Conservation (phyloP, 2,329 filamentous ascomycete species). For the Westerdykella ornata region DNA sequence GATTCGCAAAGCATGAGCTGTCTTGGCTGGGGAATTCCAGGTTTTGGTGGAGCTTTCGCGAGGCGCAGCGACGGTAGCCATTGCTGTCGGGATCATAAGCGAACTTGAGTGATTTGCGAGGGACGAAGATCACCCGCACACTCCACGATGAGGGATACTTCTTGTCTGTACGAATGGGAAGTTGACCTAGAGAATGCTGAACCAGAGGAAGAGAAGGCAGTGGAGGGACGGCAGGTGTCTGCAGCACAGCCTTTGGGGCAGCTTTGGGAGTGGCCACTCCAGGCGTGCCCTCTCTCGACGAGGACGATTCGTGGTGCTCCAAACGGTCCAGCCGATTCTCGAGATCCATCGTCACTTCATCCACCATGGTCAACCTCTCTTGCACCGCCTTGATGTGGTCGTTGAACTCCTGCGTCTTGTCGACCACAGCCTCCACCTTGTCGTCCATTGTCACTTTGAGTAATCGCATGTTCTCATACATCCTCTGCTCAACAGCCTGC, state of each 20-base stretch:
- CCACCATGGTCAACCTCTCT: slow-evolving; percentile 34
- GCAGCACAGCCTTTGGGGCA: slow-evolving; percentile 12
- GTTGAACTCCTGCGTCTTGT: slow-evolving; percentile 34
- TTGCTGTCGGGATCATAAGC: slow-evolving; percentile 36
- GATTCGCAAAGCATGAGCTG: slow-evolving; percentile 32
- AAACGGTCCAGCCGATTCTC: slow-evolving; percentile 35
- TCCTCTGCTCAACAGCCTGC: slow-evolving; percentile 29
- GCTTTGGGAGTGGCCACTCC: slow-evolving; percentile 24
- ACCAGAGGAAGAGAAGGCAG: slow-evolving; percentile 25
- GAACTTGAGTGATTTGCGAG: slow-evolving; percentile 32
- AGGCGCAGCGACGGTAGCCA: slow-evolving; percentile 34
- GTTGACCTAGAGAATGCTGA: slow-evolving; percentile 24
- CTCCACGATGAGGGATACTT: slow-evolving; percentile 35
- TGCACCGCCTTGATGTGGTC: slow-evolving; percentile 34
- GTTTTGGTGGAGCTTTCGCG: slow-evolving; percentile 36
- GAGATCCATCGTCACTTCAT: slow-evolving; percentile 37
- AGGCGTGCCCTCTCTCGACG: slow-evolving; percentile 27
- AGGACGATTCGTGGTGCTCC: slow-evolving; percentile 16
- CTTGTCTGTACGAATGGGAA: slow-evolving; percentile 36
- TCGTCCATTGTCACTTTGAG: slow-evolving; percentile 38
- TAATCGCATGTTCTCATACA: slow-evolving; percentile 36
- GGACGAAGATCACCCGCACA: slow-evolving; percentile 35
- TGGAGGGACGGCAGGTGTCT: slow-evolving; percentile 19
- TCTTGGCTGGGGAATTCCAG: slow-evolving; percentile 34
- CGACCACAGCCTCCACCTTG: slow-evolving; percentile 37